A percentile compares a stretch with the other conserved stretches of the same genome.
These are phyloP conservation scores for Globisporangium abappressorium DNA, from an alignment of 352 stramenopile species.

Conservation along the genomic window DNA sequence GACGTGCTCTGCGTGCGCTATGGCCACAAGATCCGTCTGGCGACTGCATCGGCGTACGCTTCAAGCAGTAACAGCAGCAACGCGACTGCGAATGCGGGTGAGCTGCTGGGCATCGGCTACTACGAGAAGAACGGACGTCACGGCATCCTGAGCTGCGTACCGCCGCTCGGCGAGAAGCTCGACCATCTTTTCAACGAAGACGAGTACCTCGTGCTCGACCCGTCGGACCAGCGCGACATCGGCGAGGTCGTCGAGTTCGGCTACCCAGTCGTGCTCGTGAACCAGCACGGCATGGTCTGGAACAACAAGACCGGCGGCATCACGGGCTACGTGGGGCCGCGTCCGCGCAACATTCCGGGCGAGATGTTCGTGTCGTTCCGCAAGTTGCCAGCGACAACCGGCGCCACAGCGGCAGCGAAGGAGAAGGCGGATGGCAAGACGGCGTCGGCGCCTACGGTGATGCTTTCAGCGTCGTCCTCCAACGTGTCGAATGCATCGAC, in stretches of 20 bases:
- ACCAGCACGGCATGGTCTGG: conserved; percentile 83
- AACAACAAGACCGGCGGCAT: conserved; percentile 89
- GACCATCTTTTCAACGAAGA: conserved; percentile 82
- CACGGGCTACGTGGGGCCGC: conserved; percentile 77
- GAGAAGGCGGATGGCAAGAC: conserved; percentile 15
- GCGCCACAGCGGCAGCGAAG: not conserved
- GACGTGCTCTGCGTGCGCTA: conserved; percentile 50
- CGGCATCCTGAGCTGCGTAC: conserved; percentile 78
- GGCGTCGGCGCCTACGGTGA: conserved; percentile 13
- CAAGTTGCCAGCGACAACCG: not conserved
- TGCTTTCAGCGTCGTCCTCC: conserved; percentile 14
- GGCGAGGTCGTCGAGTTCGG: conserved; percentile 69
- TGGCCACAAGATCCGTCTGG: conserved; percentile 66
- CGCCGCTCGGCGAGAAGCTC: conserved; percentile 65
- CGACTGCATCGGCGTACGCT: conserved; percentile 52
- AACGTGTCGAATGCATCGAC: conserved; percentile 6
- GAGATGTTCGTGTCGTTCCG: conserved; percentile 82
- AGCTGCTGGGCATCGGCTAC: conserved; percentile 61
- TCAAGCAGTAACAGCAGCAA: conserved; percentile 2
- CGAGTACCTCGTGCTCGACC: conserved; percentile 76
- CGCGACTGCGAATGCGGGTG: not conserved
- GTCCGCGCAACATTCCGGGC: conserved; percentile 56
- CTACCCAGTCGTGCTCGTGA: conserved; percentile 75
- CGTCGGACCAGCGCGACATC: conserved; percentile 32
- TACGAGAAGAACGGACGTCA: conserved; percentile 88